Evolutionary conservation across 441 rosid genomes (phyloP), one percentile per base, ranked within the genome.

Genomic region (Adansonia grandidieri): DNA sequence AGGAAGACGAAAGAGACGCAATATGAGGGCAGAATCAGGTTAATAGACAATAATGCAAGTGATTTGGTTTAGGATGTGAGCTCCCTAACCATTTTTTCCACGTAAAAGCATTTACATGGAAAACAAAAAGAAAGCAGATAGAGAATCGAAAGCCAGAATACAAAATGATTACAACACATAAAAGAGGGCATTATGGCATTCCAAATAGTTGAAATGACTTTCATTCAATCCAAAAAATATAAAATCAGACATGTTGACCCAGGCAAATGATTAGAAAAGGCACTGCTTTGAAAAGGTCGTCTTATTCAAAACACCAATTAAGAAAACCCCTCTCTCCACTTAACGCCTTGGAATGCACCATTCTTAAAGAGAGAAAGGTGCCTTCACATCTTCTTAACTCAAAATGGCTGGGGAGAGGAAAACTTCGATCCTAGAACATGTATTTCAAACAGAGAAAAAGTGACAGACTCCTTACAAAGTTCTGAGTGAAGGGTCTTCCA

Each of bases 91-190:
- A 63, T 63, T 63, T 63, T 37, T 6, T 9, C 47, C 19, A 32
- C 15, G 11, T 63, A 32, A 63, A 63, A 14, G 47, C 47, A 63
- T 63, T 63, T 19, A 63, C 47, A 63, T 32, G 47, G 47, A 63
- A 9, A 63, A 63, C 19, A 14, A 14, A 63, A 32, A 32, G 67
- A 63, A 19, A 63, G 68, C 68, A 32, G 9, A 63, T 32, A 63
- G 68, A 63, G 47, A 15, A 63, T 63, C 68, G 37, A 63, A 32
- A 32, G 68, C 47, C 47, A 63, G 37, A 32, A 63, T 37, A 6
- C 47, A 63, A 32, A 28, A 63, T 63, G 17, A 28, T 63, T 63
- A 63, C 45, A 44, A 63, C 45, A 32, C 17, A 63, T 2, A 63
- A 63, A 63, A 37, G 68, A 63, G 45, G 68, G 47, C 10, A 6